phyloP scores from a whole-genome alignment of 139 green algal genomes.

The Ulvella scutata region DNA sequence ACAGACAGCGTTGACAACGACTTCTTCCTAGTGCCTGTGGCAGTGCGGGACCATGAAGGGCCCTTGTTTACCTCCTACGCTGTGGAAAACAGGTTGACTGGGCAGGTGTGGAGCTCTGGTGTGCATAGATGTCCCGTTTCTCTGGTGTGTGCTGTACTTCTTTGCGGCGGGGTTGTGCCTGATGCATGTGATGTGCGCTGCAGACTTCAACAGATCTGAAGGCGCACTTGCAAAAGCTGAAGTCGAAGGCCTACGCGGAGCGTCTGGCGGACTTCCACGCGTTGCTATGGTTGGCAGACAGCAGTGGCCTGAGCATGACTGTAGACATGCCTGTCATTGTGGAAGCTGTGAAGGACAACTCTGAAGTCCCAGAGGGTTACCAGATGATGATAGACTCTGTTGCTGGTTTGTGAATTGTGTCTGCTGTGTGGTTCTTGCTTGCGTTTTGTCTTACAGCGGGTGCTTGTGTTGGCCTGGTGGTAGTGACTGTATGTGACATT shows the following conservation, averaged over 20 bases:
- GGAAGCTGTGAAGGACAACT: conserved; percentile 38
- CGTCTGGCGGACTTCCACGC: conserved; percentile 86
- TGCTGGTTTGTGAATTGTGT: conserved; percentile 33
- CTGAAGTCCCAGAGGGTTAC: conserved; percentile 66
- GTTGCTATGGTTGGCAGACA: conserved; percentile 80
- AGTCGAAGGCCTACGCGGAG: conserved; percentile 40
- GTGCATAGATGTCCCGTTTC: too few relatives aligned
- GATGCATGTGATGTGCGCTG: neutral
- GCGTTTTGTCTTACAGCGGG: too few relatives aligned
- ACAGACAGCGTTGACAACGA: conserved; percentile 84
- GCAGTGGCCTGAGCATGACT: conserved; percentile 56
- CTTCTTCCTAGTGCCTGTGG: conserved; percentile 83
- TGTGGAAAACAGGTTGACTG: conserved; percentile 84
- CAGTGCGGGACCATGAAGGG: conserved; percentile 81
- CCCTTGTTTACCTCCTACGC: conserved; percentile 57
- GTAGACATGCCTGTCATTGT: conserved; percentile 58
- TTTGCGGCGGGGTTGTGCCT: too few relatives aligned
- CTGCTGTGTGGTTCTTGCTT: too few relatives aligned
- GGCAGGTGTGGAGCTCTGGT: conserved; percentile 30
- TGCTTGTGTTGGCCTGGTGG: too few relatives aligned
- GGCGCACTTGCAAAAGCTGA: conserved; percentile 44
- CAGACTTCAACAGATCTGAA: conserved; percentile 41
- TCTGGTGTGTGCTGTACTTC: too few relatives aligned
- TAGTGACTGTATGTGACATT: too few relatives aligned
- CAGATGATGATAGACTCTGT: conserved; percentile 77